Base-by-base conservation (phyloP, 495 filamentous ascomycete genomes). In the Penicillium fimorum region DNA sequence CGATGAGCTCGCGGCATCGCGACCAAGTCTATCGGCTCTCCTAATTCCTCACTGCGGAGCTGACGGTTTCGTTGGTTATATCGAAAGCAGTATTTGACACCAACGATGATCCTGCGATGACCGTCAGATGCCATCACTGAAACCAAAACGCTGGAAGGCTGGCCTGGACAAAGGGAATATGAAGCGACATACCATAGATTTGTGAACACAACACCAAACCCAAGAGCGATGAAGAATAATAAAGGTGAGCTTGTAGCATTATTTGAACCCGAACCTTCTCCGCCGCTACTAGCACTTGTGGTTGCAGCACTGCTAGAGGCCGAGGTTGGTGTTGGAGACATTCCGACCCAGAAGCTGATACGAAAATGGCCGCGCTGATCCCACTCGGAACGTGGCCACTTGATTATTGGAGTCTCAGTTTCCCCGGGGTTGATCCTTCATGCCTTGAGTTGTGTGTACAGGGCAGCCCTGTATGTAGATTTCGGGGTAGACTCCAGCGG, bases 181-280 rank as follows among this genome's bases (percentile, higher is more conserved):
- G 12, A 37, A 45, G n/a, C 32, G 12, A 68, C 76, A 58, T 81
- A 97, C 94, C 94, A 99, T 75, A 99, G 73, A 72, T 97, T 99
- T 35, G 94, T 99, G 67, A 99, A 99, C 20, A 99, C 94, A 24
- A 99, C 95, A 54, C 94, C 94, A 68, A 99, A 99, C 7, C 94
- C 94, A 50, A 99, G 77, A 10, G 95, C 94, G 29, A 98, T 94
- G 70, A 98, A 97, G 70, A 98, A 98, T 3, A 98, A 80, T 46
- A 99, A 73, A 22, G 94, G 95, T 8, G 90, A 95, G 61, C 84
- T 94, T n/a, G 89, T 91, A 38, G 66, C 56, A 50, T 49, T 57
- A 30, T 40, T 61, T 12, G 61, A 61, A 32, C 60, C 54, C 5
- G 43, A 43, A 12, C 25, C 20, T 5, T 46, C 41, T 27, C 29